Evolutionary conservation across 371 early-diverging fungal genomes (phyloP).

Genomic region (Smittium mucronatum): DNA sequence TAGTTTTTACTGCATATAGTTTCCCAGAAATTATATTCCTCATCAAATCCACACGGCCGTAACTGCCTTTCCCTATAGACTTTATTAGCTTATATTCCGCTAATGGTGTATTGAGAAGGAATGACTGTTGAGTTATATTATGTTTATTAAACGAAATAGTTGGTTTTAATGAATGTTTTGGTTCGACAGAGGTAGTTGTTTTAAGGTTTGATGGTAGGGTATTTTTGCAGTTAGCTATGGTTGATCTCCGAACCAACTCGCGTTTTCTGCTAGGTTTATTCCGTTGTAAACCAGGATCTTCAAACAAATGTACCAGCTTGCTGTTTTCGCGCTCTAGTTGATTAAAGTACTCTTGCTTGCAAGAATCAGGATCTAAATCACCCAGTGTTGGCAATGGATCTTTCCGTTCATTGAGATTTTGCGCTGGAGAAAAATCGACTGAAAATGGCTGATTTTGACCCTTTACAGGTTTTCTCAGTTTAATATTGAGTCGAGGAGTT

Average conservation of each 20-base stretch:
- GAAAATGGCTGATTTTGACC: too few relatives aligned
- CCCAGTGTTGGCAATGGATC: too few relatives aligned
- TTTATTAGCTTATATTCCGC: constrained; percentile 28
- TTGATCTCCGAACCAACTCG: not conserved
- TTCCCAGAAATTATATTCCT: constrained; percentile 26
- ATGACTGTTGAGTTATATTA: constrained; percentile 1
- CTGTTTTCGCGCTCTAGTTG: not conserved
- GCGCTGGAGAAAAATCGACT: too few relatives aligned
- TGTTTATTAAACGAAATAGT: not conserved
- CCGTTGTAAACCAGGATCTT: not conserved
- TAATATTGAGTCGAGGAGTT: too few relatives aligned
- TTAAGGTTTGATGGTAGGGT: too few relatives aligned
- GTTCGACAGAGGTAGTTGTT: too few relatives aligned
- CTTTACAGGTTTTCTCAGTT: too few relatives aligned
- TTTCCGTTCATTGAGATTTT: too few relatives aligned
- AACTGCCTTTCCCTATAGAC: constrained; percentile 61
- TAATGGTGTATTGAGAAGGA: constrained; percentile 31
- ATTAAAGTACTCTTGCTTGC: not conserved
- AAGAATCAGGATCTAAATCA: too few relatives aligned
- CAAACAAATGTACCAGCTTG: not conserved
- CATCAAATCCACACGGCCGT: constrained; percentile 65
- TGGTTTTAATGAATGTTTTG: too few relatives aligned
- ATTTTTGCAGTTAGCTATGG: not conserved
- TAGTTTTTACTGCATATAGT: constrained; percentile 75
- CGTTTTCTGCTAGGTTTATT: not conserved